Evolutionary conservation across 768 basidiomycete species (phyloP).

Genomic region (Boletus sp.): DNA sequence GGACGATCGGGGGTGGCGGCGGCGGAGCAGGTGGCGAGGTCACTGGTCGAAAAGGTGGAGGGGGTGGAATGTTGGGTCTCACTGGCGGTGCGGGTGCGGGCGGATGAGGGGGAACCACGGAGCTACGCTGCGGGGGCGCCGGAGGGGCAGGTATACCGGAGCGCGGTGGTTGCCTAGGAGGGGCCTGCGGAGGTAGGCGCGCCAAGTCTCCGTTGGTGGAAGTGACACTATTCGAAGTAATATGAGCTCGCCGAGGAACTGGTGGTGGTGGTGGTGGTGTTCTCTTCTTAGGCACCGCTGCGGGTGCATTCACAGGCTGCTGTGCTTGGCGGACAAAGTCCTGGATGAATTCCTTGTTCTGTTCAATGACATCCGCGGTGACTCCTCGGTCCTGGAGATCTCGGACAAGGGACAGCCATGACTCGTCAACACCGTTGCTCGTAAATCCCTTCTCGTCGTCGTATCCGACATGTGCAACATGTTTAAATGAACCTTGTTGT

Average conservation of each 20-base stretch:
- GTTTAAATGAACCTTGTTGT: conserved; percentile 72
- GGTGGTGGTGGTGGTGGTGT: conserved; percentile 39
- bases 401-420: conserved; percentile 74
- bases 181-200: conserved; percentile 34
- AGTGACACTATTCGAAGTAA: conserved; percentile 21
- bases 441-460: conserved; percentile 84
- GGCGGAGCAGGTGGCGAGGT: conserved; percentile 34
- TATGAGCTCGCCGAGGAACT: conserved; percentile 33
- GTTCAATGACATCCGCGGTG: conserved; percentile 59
- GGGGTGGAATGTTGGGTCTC: conserved; percentile 27
- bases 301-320: conserved; percentile 30
- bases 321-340: conserved; percentile 61
- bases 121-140: conserved; percentile 24
- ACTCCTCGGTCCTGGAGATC: conserved; percentile 66
- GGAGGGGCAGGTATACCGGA: conserved; percentile 10
- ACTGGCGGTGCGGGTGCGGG: conserved; percentile 30
- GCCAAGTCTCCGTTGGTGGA: conserved; percentile 21
- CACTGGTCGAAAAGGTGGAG: conserved; percentile 36
- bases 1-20: conserved; percentile 12
- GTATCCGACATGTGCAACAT: conserved; percentile 95
- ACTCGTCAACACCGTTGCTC: conserved; percentile 82
- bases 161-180: conserved; percentile 30
- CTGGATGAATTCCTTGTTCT: conserved; percentile 88
- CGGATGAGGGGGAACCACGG: conserved; percentile 26
- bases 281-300: conserved; percentile 43